A percentile compares a stretch with the other conserved stretches of the same genome.
Conservation (phyloP, 2,329 filamentous ascomycete genomes). For the Fusarium tjaetaba region DNA sequence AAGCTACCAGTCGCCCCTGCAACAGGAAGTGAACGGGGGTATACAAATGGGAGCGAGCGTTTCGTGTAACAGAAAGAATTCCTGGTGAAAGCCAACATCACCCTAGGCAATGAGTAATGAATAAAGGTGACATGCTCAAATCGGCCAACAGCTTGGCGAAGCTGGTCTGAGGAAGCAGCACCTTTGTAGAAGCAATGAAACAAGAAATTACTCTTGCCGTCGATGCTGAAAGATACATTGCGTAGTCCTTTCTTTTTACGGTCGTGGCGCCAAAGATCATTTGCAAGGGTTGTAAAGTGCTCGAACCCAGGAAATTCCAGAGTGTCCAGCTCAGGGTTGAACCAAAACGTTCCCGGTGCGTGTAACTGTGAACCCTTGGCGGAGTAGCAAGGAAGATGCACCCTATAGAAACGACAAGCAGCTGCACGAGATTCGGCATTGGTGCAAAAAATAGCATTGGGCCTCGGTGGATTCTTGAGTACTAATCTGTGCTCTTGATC, state of each 20-base stretch:
- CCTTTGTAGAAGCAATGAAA: not conserved
- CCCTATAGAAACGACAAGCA: not conserved
- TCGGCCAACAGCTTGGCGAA: not conserved
- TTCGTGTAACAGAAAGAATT: accelerated
- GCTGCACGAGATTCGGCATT: not conserved
- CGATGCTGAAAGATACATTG: not conserved
- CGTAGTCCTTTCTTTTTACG: not conserved
- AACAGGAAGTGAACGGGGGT: not conserved
- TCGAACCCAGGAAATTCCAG: not conserved
- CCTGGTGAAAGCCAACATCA: not conserved
- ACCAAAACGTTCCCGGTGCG: not conserved
- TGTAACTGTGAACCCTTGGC: not conserved
- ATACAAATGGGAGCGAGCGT: not conserved
- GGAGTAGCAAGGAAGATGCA: not conserved
- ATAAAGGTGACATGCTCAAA: not conserved
- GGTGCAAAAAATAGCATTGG: not conserved
- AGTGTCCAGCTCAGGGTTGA: not conserved
- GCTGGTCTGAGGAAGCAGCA: not conserved
- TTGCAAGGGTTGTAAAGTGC: not conserved
- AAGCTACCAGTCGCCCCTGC: not conserved
- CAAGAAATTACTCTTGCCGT: accelerated
- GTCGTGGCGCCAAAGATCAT: not conserved
- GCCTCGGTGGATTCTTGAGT: not conserved
- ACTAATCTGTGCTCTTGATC: not conserved
- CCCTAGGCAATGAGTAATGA: not conserved